Evolutionary conservation across 192 early-diverging fungal genomes (phyloP).

Genomic region (Dissophora ornata): DNA sequence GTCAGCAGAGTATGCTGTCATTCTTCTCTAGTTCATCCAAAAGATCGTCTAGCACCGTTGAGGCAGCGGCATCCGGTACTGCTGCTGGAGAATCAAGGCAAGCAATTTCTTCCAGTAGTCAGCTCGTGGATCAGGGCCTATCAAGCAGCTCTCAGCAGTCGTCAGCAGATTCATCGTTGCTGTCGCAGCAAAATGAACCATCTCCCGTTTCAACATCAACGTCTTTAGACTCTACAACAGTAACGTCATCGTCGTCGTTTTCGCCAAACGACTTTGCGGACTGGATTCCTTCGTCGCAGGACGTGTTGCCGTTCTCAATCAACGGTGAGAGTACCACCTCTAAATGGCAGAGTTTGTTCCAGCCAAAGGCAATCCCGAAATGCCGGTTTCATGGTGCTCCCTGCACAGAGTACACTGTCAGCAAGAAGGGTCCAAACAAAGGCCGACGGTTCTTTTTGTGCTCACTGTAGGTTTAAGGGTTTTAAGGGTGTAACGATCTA

Average conservation of each 20-base stretch:
- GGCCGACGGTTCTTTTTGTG: slow-evolving; percentile 77
- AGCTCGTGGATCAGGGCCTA: background rate
- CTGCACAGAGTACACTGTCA: slow-evolving; percentile 72
- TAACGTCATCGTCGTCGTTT: slow-evolving; percentile 7
- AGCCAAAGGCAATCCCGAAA: slow-evolving; percentile 58
- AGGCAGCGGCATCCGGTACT: background rate
- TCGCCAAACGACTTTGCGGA: slow-evolving; percentile 45
- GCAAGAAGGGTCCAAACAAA: slow-evolving; percentile 78
- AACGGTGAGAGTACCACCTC: slow-evolving; percentile 46
- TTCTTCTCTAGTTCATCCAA: slow-evolving; percentile 25
- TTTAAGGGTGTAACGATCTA: no score
- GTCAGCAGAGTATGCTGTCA: slow-evolving; percentile 30
- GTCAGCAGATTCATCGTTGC: slow-evolving; percentile 1
- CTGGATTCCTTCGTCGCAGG: slow-evolving; percentile 40
- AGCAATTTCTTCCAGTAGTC: background rate
- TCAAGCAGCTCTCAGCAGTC: background rate
- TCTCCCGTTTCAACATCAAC: background rate
- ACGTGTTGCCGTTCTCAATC: slow-evolving; percentile 27
- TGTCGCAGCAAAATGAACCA: background rate
- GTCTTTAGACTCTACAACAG: slow-evolving; percentile 1
- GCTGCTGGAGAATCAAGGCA: background rate
- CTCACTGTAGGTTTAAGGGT: slow-evolving; percentile 18
- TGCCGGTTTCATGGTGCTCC: slow-evolving; percentile 72
- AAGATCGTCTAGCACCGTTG: background rate
- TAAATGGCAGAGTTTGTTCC: slow-evolving; percentile 72